Conservation (phyloP, 768 basidiomycete species). For the Kwoniella pini region DNA sequence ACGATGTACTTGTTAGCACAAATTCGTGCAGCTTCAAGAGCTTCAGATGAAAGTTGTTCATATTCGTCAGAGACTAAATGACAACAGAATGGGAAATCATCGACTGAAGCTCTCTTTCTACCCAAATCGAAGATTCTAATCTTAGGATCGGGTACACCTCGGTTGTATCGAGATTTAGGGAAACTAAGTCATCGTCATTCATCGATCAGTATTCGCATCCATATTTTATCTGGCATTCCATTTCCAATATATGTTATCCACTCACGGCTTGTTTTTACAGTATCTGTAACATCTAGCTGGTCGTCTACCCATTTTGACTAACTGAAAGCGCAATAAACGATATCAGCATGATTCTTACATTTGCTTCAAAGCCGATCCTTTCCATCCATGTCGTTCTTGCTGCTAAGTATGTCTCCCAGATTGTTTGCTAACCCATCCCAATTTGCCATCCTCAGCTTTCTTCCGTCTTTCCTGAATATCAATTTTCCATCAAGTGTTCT, state of each 20-base stretch:
- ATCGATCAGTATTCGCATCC: background rate
- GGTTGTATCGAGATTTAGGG: constrained; percentile 73
- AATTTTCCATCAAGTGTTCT: background rate
- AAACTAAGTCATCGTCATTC: too few species aligned
- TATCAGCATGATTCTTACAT: background rate
- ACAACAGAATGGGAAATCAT: constrained; percentile 92
- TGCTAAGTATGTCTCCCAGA: background rate
- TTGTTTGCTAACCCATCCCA: background rate
- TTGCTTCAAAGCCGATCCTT: background rate
- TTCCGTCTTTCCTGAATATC: background rate
- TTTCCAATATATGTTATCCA: background rate
- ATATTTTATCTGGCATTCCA: background rate
- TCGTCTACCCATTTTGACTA: constrained; percentile 83
- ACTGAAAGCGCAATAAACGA: constrained; percentile 5
- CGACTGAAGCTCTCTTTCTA: constrained; percentile 91
- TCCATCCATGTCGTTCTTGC: constrained; percentile 9
- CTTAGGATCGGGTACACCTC: constrained; percentile 93
- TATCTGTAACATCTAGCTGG: constrained; percentile 98
- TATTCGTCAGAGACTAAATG: constrained; percentile 98
- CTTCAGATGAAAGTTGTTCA: constrained; percentile 92
- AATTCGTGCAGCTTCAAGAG: constrained; percentile 96
- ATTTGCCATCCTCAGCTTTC: background rate
- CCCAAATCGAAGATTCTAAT: constrained; percentile 96
- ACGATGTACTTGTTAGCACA: constrained; percentile 99
- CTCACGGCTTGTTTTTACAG: constrained; percentile 94